phyloP scores from a whole-genome alignment of 257 asterid species.

The Nicotiana obtusifolia region DNA sequence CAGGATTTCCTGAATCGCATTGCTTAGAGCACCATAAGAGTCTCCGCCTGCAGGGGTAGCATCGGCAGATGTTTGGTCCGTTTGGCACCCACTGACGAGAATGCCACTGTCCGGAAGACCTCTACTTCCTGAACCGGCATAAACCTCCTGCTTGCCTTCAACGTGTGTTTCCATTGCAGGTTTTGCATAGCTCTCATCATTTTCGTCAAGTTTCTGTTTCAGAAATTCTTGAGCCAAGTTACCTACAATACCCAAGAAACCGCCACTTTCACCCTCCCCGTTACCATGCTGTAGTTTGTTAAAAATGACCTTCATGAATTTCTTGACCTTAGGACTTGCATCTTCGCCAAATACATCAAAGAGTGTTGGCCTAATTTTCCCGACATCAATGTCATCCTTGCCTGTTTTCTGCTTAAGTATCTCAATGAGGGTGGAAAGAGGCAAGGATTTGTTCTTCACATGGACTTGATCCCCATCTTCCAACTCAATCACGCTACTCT shows the following conservation, averaged over 20 bases:
- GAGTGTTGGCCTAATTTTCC: conserved; percentile 82
- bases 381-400: conserved; percentile 85
- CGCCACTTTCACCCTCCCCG: conserved; percentile 36
- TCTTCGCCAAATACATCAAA: conserved; percentile 87
- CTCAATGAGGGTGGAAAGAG: conserved; percentile 74
- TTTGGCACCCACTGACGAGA: conserved; percentile 88
- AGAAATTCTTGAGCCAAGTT: conserved; percentile 72
- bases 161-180: conserved; percentile 71
- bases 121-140: conserved; percentile 55
- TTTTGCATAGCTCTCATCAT: conserved; percentile 56
- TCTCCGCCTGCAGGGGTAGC: conserved; percentile 64
- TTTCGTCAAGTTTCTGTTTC: conserved; percentile 73
- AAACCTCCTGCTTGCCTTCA: conserved; percentile 60
- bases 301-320: conserved; percentile 84
- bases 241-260: conserved; percentile 77
- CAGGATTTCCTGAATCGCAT: conserved; percentile 74
- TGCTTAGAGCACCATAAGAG: conserved; percentile 90
- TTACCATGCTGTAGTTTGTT: conserved; percentile 42
- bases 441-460: conserved; percentile 62
- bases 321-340: conserved; percentile 91
- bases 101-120: conserved; percentile 64
- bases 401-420: conserved; percentile 88
- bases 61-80: conserved; percentile 80
- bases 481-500: conserved; percentile 14
- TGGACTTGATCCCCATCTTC: conserved; percentile 24